Evolutionary conservation across 805 yeast genomes (phyloP), one percentile per base, ranked within the genome.

Genomic region (Torulaspora delbrueckii): DNA sequence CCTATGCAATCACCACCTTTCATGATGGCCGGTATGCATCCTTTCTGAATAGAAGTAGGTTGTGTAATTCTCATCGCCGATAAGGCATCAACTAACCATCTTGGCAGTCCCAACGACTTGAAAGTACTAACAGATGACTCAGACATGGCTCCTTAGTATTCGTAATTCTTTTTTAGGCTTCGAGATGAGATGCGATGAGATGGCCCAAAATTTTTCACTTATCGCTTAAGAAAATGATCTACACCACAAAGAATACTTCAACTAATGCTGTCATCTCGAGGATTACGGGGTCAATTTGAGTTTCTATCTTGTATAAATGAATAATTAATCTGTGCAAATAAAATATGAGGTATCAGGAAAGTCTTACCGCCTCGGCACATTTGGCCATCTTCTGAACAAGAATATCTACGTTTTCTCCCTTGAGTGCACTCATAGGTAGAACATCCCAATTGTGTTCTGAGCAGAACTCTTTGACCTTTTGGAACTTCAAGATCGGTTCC

Each of bases 1-100:
- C 99, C 99, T 42, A 93, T 91, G 67, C 96, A 90, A 64, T 90
- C 96, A 55, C 82, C 55, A 34, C 77, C 97, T 34, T 72, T 73
- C 31, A 93, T 62, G 46, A 93, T 86, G 46, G 83, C 78, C 0
- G 98, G 98, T 38, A 93, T 91, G 62, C 96, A 88, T 3, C 88
- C 86, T 7, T 71, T 62, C 63, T 93, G 99, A 69, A 93, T 91
- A 16, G 79, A 78, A 0, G 98, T 86, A 1, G 99, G 99, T 4
- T 76, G 73, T 23, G 75, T 71, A 37, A 93, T 93, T 50, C 81
- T 81, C 95, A 93, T 88, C 6, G 95, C 79, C 0, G 68, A 65
- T 4, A 93, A 74, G 0, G 96, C 76, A 54, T 91, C 97, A 25
- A 73, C 73, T 14, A 93, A 79, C 96, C 99, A 90, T 62, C 77